Evolutionary conservation across 768 basidiomycete species (phyloP).

Genomic region (Leccinum longicurvipes): DNA sequence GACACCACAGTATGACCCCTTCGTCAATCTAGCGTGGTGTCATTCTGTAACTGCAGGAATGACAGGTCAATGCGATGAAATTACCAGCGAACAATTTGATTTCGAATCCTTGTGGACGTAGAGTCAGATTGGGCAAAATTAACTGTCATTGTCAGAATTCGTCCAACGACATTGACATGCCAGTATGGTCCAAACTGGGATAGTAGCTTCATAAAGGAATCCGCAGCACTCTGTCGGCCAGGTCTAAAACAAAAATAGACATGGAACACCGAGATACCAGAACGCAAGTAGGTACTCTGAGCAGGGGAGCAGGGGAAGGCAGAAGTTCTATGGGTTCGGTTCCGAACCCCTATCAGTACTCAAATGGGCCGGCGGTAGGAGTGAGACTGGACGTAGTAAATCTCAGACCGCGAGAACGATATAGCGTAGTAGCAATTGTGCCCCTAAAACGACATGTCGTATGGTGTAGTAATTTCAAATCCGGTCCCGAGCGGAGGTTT

Average conservation of each 20-base stretch:
- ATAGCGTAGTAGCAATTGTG: background rate
- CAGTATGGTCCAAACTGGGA: background rate
- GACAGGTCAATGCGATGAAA: background rate
- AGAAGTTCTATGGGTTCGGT: background rate
- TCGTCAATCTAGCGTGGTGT: background rate
- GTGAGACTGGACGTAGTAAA: background rate
- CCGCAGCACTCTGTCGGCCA: background rate
- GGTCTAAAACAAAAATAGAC: background rate
- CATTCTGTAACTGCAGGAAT: background rate
- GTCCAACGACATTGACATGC: background rate
- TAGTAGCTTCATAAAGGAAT: background rate
- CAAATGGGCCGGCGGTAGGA: background rate
- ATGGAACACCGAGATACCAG: too few species aligned
- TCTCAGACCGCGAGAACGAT: too few species aligned
- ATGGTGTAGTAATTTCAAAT: conserved; percentile 9
- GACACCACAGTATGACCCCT: background rate
- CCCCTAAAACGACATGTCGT: background rate
- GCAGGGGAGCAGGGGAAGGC: background rate
- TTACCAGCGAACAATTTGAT: background rate
- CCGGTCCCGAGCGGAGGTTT: background rate
- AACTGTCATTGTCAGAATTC: background rate
- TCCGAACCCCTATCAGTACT: background rate
- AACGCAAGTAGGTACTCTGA: background rate
- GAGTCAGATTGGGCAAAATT: background rate
- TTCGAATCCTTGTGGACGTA: background rate